Evolutionary conservation across 306 rosid genomes (phyloP), one percentile per base, ranked within the genome.

Genomic region (Ormosia semicastrata): DNA sequence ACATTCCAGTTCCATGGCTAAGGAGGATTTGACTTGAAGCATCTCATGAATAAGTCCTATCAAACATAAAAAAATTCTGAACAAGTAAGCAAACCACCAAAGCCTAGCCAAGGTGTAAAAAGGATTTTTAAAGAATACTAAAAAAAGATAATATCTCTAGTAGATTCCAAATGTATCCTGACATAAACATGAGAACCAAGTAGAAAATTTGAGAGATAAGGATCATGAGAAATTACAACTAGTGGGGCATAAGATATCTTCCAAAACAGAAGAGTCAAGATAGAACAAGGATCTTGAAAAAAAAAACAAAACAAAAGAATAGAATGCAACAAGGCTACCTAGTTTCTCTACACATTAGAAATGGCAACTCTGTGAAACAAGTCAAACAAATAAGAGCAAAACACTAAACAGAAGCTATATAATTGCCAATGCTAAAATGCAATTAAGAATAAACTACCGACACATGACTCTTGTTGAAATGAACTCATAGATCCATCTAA

Each of bases 1-100:
- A 93, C 47, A 89, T 95, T 95, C 99, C 98, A 95, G 84, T 93
- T 92, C 97, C 98, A 95, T 8, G 96, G 97, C 88, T 95, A 98
- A 14, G 97, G 97, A 62, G 98, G 86, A 86, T 93, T 95, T 29
- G 99, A 95, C 87, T 95, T 95, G 94, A 95, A 95, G 86, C 99
- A 95, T 83, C 99, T 81, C 4, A 98, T 95, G 66, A 95, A 95
- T 34, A 97, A 89, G 80, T 95, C 97, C 98, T 95, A 77, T 82
- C 4, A 40, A 76, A 76, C 71, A 86, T 13, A 37, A 73, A 65
- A 58, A 58, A 43, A 71, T 65, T 71, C 24, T 34, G 63, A 71
- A 75, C 12, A 50, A 75, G 72, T 74, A 39, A 82, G 62, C 64
- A 82, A 70, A 82, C 57, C 63, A 43, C 14, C 63, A 66, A 77